Evolutionary conservation across 768 basidiomycete genomes (phyloP).

Genomic region (Lactarius pseudohatsudake): DNA sequence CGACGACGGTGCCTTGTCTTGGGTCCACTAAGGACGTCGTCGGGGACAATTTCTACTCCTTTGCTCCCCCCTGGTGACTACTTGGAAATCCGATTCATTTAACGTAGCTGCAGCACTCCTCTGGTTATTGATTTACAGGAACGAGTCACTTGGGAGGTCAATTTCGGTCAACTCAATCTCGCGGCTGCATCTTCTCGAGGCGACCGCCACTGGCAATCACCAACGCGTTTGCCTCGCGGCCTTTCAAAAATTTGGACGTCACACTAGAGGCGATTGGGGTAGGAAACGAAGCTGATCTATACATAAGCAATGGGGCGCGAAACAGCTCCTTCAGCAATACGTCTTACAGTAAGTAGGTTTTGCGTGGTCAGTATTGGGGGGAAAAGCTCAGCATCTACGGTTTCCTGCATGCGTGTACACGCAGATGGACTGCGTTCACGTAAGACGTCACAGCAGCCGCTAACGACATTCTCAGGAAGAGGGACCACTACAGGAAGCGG

Average conservation of each 20-base stretch:
- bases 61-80: conserved; percentile 50
- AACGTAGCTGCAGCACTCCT: neutral
- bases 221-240: conserved; percentile 46
- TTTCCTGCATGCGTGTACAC: conserved; percentile 13
- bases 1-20: conserved; percentile 56
- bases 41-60: conserved; percentile 56
- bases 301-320: conserved; percentile 46
- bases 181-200: conserved; percentile 46
- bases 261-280: conserved; percentile 58
- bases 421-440: conserved; percentile 57
- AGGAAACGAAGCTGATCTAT: conserved; percentile 64
- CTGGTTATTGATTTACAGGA: conserved; percentile 37
- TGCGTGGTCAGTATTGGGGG: neutral
- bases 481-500: conserved; percentile 47
- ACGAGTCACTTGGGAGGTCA: conserved; percentile 68
- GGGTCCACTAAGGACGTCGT: conserved; percentile 62
- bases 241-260: conserved; percentile 43
- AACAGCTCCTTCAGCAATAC: conserved; percentile 44
- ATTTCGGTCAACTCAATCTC: conserved; percentile 47
- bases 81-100: neutral
- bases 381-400: neutral
- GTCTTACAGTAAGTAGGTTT: conserved; percentile 45
- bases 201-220: conserved; percentile 47
- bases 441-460: conserved; percentile 44
- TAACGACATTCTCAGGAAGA: conserved; percentile 39